Conservation (phyloP, 2,329 filamentous ascomycete species). For the Cladosporium sp. region DNA sequence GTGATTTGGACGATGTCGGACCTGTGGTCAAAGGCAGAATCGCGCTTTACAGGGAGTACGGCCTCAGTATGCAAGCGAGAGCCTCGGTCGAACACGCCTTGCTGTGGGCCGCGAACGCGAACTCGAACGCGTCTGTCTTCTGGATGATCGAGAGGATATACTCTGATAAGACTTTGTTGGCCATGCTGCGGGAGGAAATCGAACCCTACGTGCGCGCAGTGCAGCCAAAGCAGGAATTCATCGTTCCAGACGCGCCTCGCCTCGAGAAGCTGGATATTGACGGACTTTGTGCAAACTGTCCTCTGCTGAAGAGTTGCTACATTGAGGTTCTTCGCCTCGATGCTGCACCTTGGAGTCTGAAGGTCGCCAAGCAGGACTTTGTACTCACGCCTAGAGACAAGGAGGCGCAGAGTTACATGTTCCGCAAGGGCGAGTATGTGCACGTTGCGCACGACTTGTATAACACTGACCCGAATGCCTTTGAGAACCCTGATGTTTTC, state of each 20-base stretch:
- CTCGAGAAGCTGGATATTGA: constrained; percentile 32
- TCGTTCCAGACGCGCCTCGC: constrained; percentile 30
- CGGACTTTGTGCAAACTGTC: constrained; percentile 30
- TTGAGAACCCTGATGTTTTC: constrained; percentile 29
- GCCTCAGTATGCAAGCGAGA: constrained; percentile 29
- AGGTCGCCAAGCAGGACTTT: constrained; percentile 32
- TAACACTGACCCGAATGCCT: constrained; percentile 33
- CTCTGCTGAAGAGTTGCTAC: constrained; percentile 36
- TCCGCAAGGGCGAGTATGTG: constrained; percentile 34
- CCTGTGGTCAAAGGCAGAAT: constrained; percentile 29
- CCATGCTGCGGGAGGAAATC: constrained; percentile 33
- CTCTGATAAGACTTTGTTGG: constrained; percentile 27
- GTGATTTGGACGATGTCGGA: constrained; percentile 32
- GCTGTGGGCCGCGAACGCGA: constrained; percentile 53
- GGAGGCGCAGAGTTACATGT: constrained; percentile 27
- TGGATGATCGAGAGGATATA: constrained; percentile 37
- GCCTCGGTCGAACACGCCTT: constrained; percentile 43
- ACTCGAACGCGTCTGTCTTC: constrained; percentile 45
- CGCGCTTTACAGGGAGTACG: constrained; percentile 29
- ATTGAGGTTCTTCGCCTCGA: constrained; percentile 35
- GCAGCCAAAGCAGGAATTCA: constrained; percentile 29
- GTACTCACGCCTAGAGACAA: constrained; percentile 33
- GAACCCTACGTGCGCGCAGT: constrained; percentile 27
- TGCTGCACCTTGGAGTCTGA: constrained; percentile 33
- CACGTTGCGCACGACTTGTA: constrained; percentile 36